These are phyloP conservation scores for Xerocomus spinulosus DNA, from an alignment of 768 basidiomycete species.

Conservation along the genomic window DNA sequence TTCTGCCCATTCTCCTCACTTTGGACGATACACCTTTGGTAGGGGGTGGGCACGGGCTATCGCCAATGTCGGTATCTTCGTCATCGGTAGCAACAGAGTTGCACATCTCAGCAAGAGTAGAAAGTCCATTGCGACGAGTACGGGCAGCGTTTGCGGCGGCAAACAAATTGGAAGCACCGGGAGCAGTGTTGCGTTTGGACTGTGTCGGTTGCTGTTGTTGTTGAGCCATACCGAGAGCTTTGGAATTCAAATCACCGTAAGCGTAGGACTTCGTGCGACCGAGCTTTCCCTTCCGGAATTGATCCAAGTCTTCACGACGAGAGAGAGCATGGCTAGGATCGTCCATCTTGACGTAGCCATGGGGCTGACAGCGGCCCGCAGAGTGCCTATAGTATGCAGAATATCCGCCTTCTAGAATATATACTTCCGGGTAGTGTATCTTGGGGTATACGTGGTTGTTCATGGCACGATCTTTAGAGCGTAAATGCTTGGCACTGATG, in stretches of 20 bases:
- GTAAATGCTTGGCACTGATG: constrained; percentile 84
- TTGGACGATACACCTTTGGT: constrained; percentile 54
- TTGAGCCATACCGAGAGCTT: constrained; percentile 32
- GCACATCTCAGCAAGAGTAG: constrained; percentile 65
- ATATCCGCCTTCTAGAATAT: constrained; percentile 96
- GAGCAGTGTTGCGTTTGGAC: constrained; percentile 65
- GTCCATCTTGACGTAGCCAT: constrained; percentile 90
- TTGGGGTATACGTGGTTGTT: constrained; percentile 89
- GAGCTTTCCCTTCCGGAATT: constrained; percentile 86
- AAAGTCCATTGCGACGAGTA: constrained; percentile 55
- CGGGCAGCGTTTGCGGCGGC: constrained; percentile 68
- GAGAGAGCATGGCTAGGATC: constrained; percentile 80
- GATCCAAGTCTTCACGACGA: constrained; percentile 82
- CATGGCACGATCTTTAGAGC: constrained; percentile 82
- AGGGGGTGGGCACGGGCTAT: constrained; percentile 84
- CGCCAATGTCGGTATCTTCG: constrained; percentile 73
- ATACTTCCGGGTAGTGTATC: constrained; percentile 94
- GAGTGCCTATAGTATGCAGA: constrained; percentile 77
- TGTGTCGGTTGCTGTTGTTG: constrained; percentile 38
- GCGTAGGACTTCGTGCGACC: constrained; percentile 89
- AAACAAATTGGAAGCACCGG: constrained; percentile 54
- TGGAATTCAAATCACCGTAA: constrained; percentile 70
- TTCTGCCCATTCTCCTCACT: constrained; percentile 51
- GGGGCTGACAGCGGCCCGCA: constrained; percentile 69
- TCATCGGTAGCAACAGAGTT: constrained; percentile 63